Conservation (phyloP, 148 eudicot genomes). For the Fallopia convolvulus region DNA sequence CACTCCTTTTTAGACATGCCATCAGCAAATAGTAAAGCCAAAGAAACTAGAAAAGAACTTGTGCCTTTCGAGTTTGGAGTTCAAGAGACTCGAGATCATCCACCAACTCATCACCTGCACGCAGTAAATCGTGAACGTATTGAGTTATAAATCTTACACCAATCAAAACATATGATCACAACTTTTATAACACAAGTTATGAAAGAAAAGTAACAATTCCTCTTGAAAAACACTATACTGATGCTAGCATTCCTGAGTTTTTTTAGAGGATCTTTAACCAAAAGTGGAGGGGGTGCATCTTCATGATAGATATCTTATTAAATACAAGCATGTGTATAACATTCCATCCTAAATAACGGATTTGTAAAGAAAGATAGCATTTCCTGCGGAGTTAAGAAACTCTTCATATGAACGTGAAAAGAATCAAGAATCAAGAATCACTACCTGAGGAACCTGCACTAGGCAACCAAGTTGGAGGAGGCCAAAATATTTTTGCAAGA, state of each 20-base stretch:
- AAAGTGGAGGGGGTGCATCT: background rate
- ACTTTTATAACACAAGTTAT: background rate
- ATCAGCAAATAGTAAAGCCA: background rate
- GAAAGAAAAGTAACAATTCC: background rate
- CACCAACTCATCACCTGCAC: background rate
- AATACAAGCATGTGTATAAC: background rate
- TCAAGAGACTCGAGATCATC: background rate
- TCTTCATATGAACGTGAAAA: background rate
- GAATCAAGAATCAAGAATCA: background rate
- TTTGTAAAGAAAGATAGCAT: background rate
- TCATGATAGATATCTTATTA: background rate
- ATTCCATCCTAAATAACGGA: background rate
- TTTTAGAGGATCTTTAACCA: background rate
- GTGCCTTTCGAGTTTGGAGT: background rate
- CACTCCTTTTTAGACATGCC: background rate
- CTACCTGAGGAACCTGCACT: background rate
- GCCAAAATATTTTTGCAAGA: constrained; percentile 20
- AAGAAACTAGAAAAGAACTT: background rate
- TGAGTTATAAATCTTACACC: too few species aligned
- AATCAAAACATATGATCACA: background rate
- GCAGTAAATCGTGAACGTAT: background rate
- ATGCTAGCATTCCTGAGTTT: background rate
- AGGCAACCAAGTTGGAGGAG: constrained; percentile 18
- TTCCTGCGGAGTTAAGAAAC: background rate
- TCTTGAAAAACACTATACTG: background rate